These are phyloP conservation scores for Hypsizygus marmoreus DNA, from an alignment of 768 basidiomycete species.

Conservation along the genomic window DNA sequence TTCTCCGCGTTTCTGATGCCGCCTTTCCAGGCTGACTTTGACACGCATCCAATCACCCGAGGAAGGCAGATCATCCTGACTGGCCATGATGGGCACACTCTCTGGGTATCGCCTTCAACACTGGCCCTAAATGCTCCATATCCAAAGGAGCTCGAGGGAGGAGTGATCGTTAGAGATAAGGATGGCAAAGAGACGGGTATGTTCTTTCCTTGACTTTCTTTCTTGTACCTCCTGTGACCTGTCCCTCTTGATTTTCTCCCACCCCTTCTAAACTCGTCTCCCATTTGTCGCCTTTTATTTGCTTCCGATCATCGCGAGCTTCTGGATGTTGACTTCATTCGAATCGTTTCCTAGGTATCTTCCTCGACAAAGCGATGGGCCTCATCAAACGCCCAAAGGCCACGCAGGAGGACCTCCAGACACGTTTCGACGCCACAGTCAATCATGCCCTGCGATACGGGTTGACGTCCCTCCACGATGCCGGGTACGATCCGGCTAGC, in stretches of 20 bases:
- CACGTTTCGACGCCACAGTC: slow-evolving; percentile 49
- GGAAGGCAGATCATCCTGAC: slow-evolving; percentile 63
- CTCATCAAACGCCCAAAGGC: slow-evolving; percentile 53
- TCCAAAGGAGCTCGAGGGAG: slow-evolving; percentile 62
- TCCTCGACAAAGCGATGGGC: slow-evolving; percentile 73
- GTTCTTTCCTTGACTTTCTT: no score
- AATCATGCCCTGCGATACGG: slow-evolving; percentile 57
- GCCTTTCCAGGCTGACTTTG: slow-evolving; percentile 59
- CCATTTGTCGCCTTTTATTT: no score
- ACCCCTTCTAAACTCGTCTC: not conserved
- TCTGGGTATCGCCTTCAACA: slow-evolving; percentile 66
- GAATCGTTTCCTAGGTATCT: slow-evolving; percentile 47
- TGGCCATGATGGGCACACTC: slow-evolving; percentile 71
- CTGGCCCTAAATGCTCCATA: slow-evolving; percentile 49
- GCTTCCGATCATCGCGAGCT: no score
- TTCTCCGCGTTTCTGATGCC: no score
- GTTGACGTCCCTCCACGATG: slow-evolving; percentile 72
- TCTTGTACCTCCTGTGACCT: no score
- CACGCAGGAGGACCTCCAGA: slow-evolving; percentile 51
- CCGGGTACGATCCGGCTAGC: slow-evolving; percentile 54
- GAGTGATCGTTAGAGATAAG: slow-evolving; percentile 59
- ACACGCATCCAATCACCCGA: slow-evolving; percentile 52
- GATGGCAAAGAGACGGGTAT: slow-evolving; percentile 59
- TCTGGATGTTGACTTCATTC: no score
- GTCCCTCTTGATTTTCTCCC: not conserved